phyloP scores from a whole-genome alignment of 495 filamentous ascomycete species.

The Evernia prunastri region DNA sequence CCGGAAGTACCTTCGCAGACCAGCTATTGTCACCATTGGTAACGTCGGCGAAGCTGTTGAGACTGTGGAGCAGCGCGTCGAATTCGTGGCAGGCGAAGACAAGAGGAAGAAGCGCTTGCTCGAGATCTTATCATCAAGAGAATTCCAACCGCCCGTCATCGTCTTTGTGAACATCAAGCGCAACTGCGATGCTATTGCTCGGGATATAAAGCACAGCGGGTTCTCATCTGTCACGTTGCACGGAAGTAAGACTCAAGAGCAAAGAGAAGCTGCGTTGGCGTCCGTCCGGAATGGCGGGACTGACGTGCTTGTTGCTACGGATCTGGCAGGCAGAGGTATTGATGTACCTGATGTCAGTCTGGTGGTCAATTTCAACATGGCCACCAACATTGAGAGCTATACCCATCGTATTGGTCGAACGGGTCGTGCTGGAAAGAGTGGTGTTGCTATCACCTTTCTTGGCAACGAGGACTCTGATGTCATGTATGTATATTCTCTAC shows the following conservation, averaged over 20 bases:
- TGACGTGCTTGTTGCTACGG: conserved; percentile 93
- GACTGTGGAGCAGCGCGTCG: conserved; percentile 94
- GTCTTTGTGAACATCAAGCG: conserved; percentile 99
- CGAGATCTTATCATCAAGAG: conserved; percentile 79
- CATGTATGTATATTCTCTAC: conserved; percentile 54
- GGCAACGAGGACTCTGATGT: conserved; percentile 88
- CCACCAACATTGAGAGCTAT: conserved; percentile 86
- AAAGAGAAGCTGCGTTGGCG: conserved; percentile 90
- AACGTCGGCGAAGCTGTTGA: conserved; percentile 97
- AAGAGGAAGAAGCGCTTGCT: conserved; percentile 93
- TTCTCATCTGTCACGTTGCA: conserved; percentile 88
- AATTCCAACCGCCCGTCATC: conserved; percentile 90
- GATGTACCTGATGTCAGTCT: conserved; percentile 91
- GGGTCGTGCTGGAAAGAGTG: conserved; percentile 94
- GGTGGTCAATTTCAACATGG: conserved; percentile 99
- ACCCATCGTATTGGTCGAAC: conserved; percentile 97
- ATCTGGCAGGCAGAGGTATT: conserved; percentile 95
- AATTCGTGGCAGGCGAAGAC: conserved; percentile 88
- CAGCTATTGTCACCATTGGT: conserved; percentile 91
- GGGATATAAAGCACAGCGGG: conserved; percentile 93
- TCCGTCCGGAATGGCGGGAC: conserved; percentile 71
- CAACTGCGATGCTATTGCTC: conserved; percentile 92
- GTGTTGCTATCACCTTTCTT: conserved; percentile 94
- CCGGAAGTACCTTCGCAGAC: conserved; percentile 87
- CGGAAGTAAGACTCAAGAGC: conserved; percentile 93